Evolutionary conservation across 352 stramenopile species (phyloP), one percentile per base, ranked within the genome.

Genomic region (Phytophthora tubulina): DNA sequence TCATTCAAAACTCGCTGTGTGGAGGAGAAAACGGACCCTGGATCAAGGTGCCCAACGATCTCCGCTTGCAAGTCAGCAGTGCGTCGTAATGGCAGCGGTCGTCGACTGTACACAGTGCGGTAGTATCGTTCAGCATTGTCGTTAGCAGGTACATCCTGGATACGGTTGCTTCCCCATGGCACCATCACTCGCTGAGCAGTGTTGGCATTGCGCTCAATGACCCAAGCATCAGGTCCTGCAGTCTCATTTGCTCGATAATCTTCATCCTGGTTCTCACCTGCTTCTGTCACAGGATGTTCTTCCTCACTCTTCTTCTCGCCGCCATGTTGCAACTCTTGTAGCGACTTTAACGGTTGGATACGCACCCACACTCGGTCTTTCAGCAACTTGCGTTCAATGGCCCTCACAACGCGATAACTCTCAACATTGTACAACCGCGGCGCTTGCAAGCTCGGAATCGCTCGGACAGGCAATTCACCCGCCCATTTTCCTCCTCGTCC

Each of bases 171-270:
- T 38, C 84, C 73, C 85, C 85, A 94, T 8, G 85, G 85, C 17
- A 87, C 68, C 31, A 83, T 75, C 14, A 94, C 87, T 21, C 83
- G 78, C 52, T 92, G 82, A 33, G 76, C 82, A 33, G 85, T 89
- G 41, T 92, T 90, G 5, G 81, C 85, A 69, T 94, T 91, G 31
- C 85, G 85, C 56, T 94, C 87, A 36, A 94, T 86, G 17, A 94
- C 76, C 87, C 87, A 94, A 9, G 82, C 85, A 62, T 89, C 80
- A 0, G 60, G 52, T 49, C 50, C 32, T 52, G 61, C 46, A 15
- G 17, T 65, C 60, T 66, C 57, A 6, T 21, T 35, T 13, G n/a
- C 21, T 15, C 13, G 39, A 3, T 58, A 31, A 21, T 72, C 51
- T 39, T 73, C 54, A 7, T 75, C 58, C 6, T 75, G 51, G 58